These are phyloP conservation scores for Rasamsonia emersonii DNA, from an alignment of 2,329 filamentous ascomycete species.

Conservation along the genomic window DNA sequence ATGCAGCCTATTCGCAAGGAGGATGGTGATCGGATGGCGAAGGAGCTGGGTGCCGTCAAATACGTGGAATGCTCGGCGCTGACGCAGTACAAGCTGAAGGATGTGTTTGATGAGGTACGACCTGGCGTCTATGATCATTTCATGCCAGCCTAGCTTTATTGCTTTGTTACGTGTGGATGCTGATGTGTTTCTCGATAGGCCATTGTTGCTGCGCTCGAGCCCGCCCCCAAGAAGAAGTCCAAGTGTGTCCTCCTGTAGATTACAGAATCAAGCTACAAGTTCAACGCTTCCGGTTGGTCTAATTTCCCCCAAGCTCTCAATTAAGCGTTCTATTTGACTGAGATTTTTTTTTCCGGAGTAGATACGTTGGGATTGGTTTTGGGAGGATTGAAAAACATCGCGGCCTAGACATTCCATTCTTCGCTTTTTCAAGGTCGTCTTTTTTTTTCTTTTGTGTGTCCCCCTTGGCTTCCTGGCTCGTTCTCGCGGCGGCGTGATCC, in stretches of 20 bases:
- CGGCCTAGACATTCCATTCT: neutral
- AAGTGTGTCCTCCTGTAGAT: conserved; percentile 62
- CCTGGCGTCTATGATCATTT: conserved; percentile 8
- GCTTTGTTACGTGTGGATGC: no score
- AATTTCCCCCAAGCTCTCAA: no score
- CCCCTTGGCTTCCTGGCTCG: neutral
- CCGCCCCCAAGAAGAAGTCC: conserved; percentile 70
- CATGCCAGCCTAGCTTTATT: no score
- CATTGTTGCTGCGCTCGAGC: conserved; percentile 90
- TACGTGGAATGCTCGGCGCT: conserved; percentile 98
- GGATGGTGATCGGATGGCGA: conserved; percentile 92
- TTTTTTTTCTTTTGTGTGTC: neutral
- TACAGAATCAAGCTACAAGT: no score
- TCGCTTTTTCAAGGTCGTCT: no score
- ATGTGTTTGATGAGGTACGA: conserved; percentile 95
- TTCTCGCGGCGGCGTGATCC: neutral
- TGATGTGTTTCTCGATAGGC: no score
- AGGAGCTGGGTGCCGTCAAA: conserved; percentile 94
- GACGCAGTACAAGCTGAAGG: conserved; percentile 97
- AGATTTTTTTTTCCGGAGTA: no score
- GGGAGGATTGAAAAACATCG: neutral
- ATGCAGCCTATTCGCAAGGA: conserved; percentile 89
- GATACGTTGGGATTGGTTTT: neutral
- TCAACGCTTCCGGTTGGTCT: conserved; percentile 2
- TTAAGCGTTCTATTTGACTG: no score